phyloP scores from a whole-genome alignment of 2,329 filamentous ascomycete species.

The Colletotrichum sp. region DNA sequence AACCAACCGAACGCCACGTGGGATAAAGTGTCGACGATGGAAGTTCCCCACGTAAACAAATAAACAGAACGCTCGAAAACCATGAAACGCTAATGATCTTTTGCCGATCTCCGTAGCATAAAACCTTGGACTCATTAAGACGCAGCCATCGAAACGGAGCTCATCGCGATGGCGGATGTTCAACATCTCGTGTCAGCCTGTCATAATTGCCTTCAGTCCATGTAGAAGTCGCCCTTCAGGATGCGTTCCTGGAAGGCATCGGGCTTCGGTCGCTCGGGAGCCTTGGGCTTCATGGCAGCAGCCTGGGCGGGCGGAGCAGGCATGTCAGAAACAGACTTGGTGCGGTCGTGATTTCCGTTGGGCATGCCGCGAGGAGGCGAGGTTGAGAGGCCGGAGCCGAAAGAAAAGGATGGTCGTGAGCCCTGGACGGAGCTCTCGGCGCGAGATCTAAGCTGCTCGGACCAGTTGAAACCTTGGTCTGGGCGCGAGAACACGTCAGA shows the following conservation, averaged over 20 bases:
- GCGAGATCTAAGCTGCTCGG: constrained; percentile 90
- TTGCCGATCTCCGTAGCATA: neutral
- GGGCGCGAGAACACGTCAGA: constrained; percentile 69
- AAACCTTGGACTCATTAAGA: neutral
- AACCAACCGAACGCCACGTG: constrained; percentile 14
- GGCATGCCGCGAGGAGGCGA: constrained; percentile 47
- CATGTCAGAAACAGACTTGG: constrained; percentile 73
- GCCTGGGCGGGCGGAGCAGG: constrained; percentile 60
- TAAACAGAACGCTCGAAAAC: neutral
- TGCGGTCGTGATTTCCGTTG: constrained; percentile 60
- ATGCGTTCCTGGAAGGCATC: constrained; percentile 98
- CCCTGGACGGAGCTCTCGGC: constrained; percentile 79
- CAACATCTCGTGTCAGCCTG: neutral
- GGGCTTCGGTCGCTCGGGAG: constrained; percentile 68
- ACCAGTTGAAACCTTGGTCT: constrained; percentile 96
- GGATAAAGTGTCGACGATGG: neutral
- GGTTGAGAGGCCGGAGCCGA: constrained; percentile 48
- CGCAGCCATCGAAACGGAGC: neutral
- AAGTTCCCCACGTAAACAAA: neutral
- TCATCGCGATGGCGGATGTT: neutral
- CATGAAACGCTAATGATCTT: constrained; percentile 11
- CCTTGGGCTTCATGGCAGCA: constrained; percentile 49
- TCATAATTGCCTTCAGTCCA: constrained; percentile 71
- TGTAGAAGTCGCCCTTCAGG: constrained; percentile 96
- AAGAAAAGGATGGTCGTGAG: constrained; percentile 63